Evolutionary conservation across 1,284 basidiomycete genomes (phyloP).

Genomic region (Erythrobasidium hasegawianum): DNA sequence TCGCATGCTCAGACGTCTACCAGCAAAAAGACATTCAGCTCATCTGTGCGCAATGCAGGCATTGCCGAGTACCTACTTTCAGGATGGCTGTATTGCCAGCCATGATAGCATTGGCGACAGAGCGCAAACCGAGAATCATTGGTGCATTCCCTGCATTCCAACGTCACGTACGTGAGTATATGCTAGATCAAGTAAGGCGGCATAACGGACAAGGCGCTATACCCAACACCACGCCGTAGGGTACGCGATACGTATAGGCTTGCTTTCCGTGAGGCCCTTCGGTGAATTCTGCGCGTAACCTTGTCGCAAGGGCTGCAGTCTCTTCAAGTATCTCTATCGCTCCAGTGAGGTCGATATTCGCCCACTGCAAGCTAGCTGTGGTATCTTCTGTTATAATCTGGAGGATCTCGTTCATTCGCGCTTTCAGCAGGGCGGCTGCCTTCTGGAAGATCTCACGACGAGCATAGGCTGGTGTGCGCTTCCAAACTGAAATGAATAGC

Average conservation of each 20-base stretch:
- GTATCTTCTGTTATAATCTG: slow-evolving; percentile 33
- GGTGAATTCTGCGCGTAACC: slow-evolving; percentile 35
- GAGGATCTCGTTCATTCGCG: slow-evolving; percentile 35
- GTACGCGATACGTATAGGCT: slow-evolving; percentile 42
- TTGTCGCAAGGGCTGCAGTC: slow-evolving; percentile 34
- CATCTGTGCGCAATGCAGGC: too few relatives aligned
- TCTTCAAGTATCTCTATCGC: slow-evolving; percentile 23
- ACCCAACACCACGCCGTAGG: slow-evolving; percentile 42
- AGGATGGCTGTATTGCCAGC: slow-evolving; percentile 46
- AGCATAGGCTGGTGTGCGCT: slow-evolving; percentile 5
- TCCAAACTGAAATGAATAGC: too few relatives aligned
- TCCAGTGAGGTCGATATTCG: too few relatives aligned
- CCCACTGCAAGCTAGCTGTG: slow-evolving; percentile 33
- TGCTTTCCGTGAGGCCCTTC: slow-evolving; percentile 15
- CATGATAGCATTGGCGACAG: slow-evolving; percentile 48
- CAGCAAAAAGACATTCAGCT: too few relatives aligned
- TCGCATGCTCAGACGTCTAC: slow-evolving; percentile 47
- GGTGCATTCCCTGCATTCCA: too few relatives aligned
- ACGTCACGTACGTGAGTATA: too few relatives aligned
- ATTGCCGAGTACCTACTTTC: too few relatives aligned
- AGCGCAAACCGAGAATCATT: slow-evolving; percentile 44
- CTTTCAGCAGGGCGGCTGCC: slow-evolving; percentile 30
- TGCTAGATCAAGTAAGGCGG: too few relatives aligned
- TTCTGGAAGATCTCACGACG: slow-evolving; percentile 38
- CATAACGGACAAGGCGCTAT: slow-evolving; percentile 46